A percentile compares a stretch with the other conserved stretches of the same genome.
phyloP scores from a whole-genome alignment of 768 basidiomycete species.

The Russula abietina region DNA sequence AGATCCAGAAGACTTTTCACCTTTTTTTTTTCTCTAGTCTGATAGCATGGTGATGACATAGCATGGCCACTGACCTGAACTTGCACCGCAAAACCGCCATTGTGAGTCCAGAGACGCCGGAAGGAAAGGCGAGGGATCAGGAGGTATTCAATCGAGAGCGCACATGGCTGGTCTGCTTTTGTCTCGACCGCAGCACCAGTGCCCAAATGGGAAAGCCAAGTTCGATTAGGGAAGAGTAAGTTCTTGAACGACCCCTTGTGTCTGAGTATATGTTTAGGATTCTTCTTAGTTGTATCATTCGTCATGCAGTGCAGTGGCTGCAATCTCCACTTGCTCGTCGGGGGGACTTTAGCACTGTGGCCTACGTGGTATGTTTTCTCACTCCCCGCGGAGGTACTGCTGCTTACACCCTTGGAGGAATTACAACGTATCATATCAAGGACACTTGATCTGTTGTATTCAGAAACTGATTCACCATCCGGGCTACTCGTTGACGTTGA shows the following conservation, averaged over 20 bases:
- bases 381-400: constrained; percentile 3
- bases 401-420: constrained; percentile 42
- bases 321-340: constrained; percentile 55
- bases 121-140: constrained; percentile 68
- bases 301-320: constrained; percentile 74
- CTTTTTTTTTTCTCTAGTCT: constrained; percentile 6
- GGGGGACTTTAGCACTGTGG: constrained; percentile 63
- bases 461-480: constrained; percentile 68
- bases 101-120: constrained; percentile 61
- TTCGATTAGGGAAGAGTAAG: constrained; percentile 88
- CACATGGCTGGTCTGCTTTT: constrained; percentile 87
- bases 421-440: constrained; percentile 85
- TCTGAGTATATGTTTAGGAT: constrained; percentile 14
- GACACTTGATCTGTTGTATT: constrained; percentile 86
- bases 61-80: constrained; percentile 95
- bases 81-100: constrained; percentile 78
- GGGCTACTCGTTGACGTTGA: constrained; percentile 82
- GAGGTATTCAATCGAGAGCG: constrained; percentile 93
- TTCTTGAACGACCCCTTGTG: constrained; percentile 27
- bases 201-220: constrained; percentile 98
- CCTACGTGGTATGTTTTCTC: constrained; percentile 59
- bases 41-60: constrained; percentile 28
- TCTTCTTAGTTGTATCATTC: constrained; percentile 67
- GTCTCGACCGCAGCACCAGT: constrained; percentile 81
- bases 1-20: constrained; percentile 27